A percentile compares a stretch with the other conserved stretches of the same genome.
phyloP scores from a whole-genome alignment of 1,284 basidiomycete species.

The Meira nashicola region DNA sequence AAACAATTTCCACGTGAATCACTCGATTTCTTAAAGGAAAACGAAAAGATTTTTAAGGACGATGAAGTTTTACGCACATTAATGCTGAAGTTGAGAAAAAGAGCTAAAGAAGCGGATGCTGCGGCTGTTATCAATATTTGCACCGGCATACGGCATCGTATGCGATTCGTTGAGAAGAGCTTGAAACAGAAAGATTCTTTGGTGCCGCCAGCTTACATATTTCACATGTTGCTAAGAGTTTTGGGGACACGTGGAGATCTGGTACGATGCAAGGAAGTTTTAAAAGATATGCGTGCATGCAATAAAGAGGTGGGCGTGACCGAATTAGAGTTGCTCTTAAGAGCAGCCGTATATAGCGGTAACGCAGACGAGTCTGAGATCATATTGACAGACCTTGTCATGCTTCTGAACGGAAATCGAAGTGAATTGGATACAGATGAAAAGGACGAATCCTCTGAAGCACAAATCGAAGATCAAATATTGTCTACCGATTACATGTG shows the following conservation, averaged over 20 bases:
- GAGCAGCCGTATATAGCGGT: conserved; percentile 25
- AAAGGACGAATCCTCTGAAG: neutral
- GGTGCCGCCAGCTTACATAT: no score
- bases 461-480: neutral
- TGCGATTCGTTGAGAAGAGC: no score
- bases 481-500: conserved; percentile 8
- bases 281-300: conserved; percentile 28
- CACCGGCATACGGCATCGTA: no score
- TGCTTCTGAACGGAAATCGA: neutral
- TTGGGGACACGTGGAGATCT: neutral
- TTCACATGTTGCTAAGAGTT: no score
- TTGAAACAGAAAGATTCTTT: no score
- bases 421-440: conserved; percentile 1
- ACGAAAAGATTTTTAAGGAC: no score
- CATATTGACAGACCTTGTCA: conserved; percentile 19
- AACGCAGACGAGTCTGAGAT: conserved; percentile 14
- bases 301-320: conserved; percentile 20
- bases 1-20: no score
- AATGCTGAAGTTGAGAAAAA: no score
- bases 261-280: conserved; percentile 5
- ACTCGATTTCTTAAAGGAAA: no score
- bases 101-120: no score
- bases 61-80: no score
- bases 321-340: conserved; percentile 26
- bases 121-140: no score